Evolutionary conservation across 208 protist genomes (phyloP).

Genomic region (Leishmania lainsoni): DNA sequence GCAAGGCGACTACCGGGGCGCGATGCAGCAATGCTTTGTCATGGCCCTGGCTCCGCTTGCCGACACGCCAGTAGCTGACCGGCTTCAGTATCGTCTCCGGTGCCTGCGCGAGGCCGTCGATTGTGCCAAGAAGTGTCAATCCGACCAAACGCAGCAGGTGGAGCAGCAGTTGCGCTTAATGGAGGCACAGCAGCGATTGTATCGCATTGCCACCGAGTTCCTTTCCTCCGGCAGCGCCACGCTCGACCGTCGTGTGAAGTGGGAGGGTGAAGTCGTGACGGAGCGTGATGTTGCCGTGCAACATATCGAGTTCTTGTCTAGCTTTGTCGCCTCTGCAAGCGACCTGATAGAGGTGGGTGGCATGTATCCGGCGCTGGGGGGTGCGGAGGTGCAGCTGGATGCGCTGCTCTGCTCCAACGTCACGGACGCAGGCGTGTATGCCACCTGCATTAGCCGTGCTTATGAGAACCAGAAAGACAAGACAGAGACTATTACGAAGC

Average conservation of each 20-base stretch:
- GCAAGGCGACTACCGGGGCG: constrained; percentile 61
- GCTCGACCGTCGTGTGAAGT: constrained; percentile 39
- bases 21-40: constrained; percentile 74
- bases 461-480: constrained; percentile 53
- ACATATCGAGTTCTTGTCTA: constrained; percentile 68
- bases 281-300: constrained; percentile 70
- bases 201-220: constrained; percentile 62
- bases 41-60: constrained; percentile 69
- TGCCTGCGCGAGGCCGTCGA: constrained; percentile 74
- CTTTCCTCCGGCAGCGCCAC: constrained; percentile 54
- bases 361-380: constrained; percentile 81
- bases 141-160: constrained; percentile 66
- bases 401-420: constrained; percentile 62
- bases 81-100: constrained; percentile 70
- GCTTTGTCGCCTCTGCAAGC: constrained; percentile 53
- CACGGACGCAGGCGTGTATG: constrained; percentile 61
- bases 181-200: constrained; percentile 75
- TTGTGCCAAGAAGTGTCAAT: constrained; percentile 69
- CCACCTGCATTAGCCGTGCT: constrained; percentile 56
- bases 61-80: constrained; percentile 64
- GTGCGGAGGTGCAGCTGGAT: constrained; percentile 87
- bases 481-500: constrained; percentile 56
- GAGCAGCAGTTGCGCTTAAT: constrained; percentile 68
- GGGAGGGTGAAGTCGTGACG: constrained; percentile 52
- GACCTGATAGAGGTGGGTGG: constrained; percentile 68